phyloP scores from a whole-genome alignment of 352 stramenopile species.

The Phytopythium litorale region DNA sequence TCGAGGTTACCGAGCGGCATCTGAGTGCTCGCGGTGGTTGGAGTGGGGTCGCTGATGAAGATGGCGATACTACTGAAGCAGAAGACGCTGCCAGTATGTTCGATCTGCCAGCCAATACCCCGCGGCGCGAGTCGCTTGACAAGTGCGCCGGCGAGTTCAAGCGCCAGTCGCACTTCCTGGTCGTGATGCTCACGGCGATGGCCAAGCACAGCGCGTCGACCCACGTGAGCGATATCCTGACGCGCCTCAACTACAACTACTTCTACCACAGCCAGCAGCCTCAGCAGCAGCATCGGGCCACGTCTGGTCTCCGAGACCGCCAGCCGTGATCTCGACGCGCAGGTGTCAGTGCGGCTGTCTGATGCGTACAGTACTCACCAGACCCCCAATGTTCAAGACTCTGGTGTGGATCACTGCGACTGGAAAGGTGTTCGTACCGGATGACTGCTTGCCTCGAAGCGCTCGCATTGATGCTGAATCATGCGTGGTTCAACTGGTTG shows the following conservation, averaged over 20 bases:
- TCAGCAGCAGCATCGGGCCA: not conserved
- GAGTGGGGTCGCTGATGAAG: not conserved
- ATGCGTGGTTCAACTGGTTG: too few species aligned
- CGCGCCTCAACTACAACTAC: conserved; percentile 77
- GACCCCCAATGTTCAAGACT: not conserved
- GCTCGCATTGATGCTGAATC: too few species aligned
- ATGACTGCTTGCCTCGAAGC: too few species aligned
- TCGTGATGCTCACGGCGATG: conserved; percentile 72
- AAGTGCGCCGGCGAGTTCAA: conserved; percentile 52
- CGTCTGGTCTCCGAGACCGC: not conserved
- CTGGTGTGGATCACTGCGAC: not conserved
- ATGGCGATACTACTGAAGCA: not conserved
- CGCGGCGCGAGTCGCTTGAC: conserved; percentile 30
- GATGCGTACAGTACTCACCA: not conserved
- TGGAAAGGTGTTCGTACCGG: too few species aligned
- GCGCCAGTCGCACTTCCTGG: conserved; percentile 59
- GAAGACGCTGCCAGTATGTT: not conserved
- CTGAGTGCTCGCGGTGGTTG: not conserved
- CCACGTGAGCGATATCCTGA: conserved; percentile 62
- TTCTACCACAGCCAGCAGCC: conserved; percentile 44
- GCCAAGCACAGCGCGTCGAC: conserved; percentile 62
- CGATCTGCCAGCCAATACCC: not conserved
- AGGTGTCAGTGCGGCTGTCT: not conserved
- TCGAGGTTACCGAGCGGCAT: conserved; percentile 36
- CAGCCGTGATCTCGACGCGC: not conserved